Conservation (phyloP, 768 basidiomycete species). For the Russula earlei region DNA sequence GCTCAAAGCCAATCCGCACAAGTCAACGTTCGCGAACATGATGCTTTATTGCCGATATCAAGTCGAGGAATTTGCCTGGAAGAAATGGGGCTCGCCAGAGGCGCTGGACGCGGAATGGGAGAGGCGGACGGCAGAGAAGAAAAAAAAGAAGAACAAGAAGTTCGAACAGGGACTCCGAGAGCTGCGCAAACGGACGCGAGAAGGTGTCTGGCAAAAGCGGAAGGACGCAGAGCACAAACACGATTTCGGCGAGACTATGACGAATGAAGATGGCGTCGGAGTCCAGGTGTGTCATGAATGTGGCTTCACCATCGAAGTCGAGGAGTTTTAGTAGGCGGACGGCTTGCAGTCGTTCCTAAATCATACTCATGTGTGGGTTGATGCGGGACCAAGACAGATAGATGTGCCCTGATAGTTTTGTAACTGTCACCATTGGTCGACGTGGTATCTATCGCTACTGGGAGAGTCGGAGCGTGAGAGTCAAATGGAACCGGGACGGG, state of each 20-base stretch:
- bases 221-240: conserved; percentile 87
- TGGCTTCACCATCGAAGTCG: conserved; percentile 86
- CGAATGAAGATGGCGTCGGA: conserved; percentile 42
- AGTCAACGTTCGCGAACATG: conserved; percentile 96
- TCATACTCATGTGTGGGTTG: neutral
- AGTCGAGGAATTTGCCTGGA: conserved; percentile 94
- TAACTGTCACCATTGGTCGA: neutral
- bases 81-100: conserved; percentile 95
- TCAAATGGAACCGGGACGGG: neutral
- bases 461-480: neutral
- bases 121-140: conserved; percentile 68
- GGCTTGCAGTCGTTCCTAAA: neutral
- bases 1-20: conserved; percentile 90
- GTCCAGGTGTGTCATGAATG: conserved; percentile 80
- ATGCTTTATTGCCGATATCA: conserved; percentile 94
- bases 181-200: conserved; percentile 73
- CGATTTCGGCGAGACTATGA: conserved; percentile 55
- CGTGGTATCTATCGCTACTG: neutral
- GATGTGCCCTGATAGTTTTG: neutral
- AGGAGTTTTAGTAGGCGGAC: conserved; percentile 46
- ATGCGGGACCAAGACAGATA: neutral
- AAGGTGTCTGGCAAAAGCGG: conserved; percentile 82
- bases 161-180: conserved; percentile 87
- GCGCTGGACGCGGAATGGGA: conserved; percentile 85
- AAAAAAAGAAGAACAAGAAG: conserved; percentile 85